Evolutionary conservation across 345 rosid genomes (phyloP), one percentile per base, ranked within the genome.

Genomic region (Sonneratia alba): DNA sequence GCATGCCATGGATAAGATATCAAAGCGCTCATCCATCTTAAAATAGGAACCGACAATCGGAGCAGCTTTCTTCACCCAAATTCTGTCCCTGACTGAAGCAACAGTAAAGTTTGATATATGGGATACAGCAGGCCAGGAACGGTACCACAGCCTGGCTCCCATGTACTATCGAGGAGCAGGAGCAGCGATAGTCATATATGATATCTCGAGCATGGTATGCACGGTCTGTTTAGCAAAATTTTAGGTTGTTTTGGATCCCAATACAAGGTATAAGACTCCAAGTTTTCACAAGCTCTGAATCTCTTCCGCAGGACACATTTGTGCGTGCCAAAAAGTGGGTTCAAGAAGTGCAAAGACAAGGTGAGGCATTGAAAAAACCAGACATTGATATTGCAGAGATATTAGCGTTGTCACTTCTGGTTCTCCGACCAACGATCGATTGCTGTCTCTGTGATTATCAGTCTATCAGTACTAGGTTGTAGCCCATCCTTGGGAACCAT

Each of bases 101-200:
- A 87, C 90, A 12, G 81, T 89, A 22, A 89, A 89, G 72, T 89
- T 86, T 65, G 92, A 89, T 68, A 87, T 85, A 79, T 89, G 96
- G 96, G 92, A 89, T 82, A 86, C 92, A 1, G 96, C 92, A 0
- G 96, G 92, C 19, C 96, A 89, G 68, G 96, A 89, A 73, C 73
- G 92, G 51, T 87, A 87, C 73, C 89, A 87, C 66, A 86, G 92
- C 78, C 79, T 89, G 80, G 89, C 96, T 72, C 96, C 96, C 0
- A 86, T 89, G 92, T 89, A 86, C 73, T 89, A 87, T 24, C 88
- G 90, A 7, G 92, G 96, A 2, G 92, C 92, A 0, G 87, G 89
- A 6, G 89, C 90, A 12, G 92, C 96, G 47, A 74, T 89, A 34
- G 86, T 86, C 40, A 87, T 86, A 62, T 87, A 85, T 66, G 96